Conservation (phyloP, 1,139 yeast species). For the Geotrichum fermentans region DNA sequence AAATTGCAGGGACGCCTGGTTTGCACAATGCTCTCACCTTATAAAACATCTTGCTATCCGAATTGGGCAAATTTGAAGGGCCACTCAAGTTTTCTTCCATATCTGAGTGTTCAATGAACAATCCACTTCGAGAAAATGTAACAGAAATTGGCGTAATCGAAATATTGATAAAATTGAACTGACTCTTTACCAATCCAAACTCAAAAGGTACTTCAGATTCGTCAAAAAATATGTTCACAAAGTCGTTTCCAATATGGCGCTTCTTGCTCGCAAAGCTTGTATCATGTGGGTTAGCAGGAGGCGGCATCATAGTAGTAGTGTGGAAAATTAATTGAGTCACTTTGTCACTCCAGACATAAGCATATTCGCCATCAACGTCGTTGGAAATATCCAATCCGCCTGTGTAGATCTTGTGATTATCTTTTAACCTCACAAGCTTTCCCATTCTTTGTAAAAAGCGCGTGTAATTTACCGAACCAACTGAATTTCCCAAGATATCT, state of each 20-base stretch:
- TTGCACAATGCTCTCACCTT: constrained; percentile 61
- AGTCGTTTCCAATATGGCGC: constrained; percentile 81
- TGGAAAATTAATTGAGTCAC: constrained; percentile 71
- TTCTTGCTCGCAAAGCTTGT: constrained; percentile 55
- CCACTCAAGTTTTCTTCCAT: neutral
- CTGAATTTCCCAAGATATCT: constrained; percentile 59
- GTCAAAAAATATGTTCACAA: constrained; percentile 74
- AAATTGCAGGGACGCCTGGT: constrained; percentile 68
- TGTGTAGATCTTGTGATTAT: constrained; percentile 54
- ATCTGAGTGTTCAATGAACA: constrained; percentile 2
- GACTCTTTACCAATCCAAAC: constrained; percentile 67
- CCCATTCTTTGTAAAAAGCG: constrained; percentile 59
- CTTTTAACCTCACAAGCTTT: constrained; percentile 49
- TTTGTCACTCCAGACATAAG: constrained; percentile 69
- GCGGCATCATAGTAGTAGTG: constrained; percentile 76
- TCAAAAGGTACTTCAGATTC: constrained; percentile 66
- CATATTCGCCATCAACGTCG: constrained; percentile 70
- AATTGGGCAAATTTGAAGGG: neutral
- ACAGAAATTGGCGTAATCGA: constrained; percentile 64
- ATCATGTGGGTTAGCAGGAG: constrained; percentile 42
- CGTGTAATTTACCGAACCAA: constrained; percentile 63
- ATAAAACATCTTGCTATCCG: constrained; percentile 38
- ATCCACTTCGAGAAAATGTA: constrained; percentile 22
- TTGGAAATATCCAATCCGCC: constrained; percentile 76
- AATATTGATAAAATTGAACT: constrained; percentile 76